These are phyloP conservation scores for Sugiyamaella paludigena DNA, from an alignment of 1,139 yeast species.

Conservation along the genomic window DNA sequence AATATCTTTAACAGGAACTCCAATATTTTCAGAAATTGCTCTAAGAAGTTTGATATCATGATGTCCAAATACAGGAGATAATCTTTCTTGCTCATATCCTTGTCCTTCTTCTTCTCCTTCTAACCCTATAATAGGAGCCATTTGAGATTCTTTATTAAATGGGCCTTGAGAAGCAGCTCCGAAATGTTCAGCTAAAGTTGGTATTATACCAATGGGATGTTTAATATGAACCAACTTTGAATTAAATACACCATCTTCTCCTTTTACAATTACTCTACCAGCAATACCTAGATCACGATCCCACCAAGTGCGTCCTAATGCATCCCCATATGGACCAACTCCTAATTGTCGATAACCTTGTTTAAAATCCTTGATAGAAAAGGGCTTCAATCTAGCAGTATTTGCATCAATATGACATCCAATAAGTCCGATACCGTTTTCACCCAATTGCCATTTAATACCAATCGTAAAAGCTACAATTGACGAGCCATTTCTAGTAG, in stretches of 20 bases:
- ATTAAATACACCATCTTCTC: slow-evolving; percentile 40
- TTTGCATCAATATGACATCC: slow-evolving; percentile 95
- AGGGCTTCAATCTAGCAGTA: slow-evolving; percentile 62
- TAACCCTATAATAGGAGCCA: slow-evolving; percentile 77
- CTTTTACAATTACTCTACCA: slow-evolving; percentile 69
- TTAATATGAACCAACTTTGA: slow-evolving; percentile 71
- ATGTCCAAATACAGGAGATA: slow-evolving; percentile 55
- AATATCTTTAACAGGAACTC: slow-evolving; percentile 50
- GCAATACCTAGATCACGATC: slow-evolving; percentile 91
- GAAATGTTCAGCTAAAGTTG: slow-evolving; percentile 87
- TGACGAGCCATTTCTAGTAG: slow-evolving; percentile 74
- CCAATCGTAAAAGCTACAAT: slow-evolving; percentile 72
- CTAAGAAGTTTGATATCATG: slow-evolving; percentile 71
- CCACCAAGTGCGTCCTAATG: slow-evolving; percentile 67
- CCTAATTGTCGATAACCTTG: slow-evolving; percentile 80
- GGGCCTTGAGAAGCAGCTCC: slow-evolving; percentile 71
- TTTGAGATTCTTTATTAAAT: slow-evolving; percentile 77
- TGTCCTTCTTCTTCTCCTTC: slow-evolving; percentile 19
- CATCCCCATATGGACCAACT: slow-evolving; percentile 88
- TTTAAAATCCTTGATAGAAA: slow-evolving; percentile 60
- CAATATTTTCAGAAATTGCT: slow-evolving; percentile 61
- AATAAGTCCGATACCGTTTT: slow-evolving; percentile 70
- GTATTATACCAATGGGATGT: slow-evolving; percentile 78
- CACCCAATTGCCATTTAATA: slow-evolving; percentile 64
- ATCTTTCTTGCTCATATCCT: slow-evolving; percentile 45